A percentile compares a stretch with the other conserved stretches of the same genome.
Evolutionary conservation across 768 basidiomycete genomes (phyloP).

Genomic region (Psilocybe azurescens): DNA sequence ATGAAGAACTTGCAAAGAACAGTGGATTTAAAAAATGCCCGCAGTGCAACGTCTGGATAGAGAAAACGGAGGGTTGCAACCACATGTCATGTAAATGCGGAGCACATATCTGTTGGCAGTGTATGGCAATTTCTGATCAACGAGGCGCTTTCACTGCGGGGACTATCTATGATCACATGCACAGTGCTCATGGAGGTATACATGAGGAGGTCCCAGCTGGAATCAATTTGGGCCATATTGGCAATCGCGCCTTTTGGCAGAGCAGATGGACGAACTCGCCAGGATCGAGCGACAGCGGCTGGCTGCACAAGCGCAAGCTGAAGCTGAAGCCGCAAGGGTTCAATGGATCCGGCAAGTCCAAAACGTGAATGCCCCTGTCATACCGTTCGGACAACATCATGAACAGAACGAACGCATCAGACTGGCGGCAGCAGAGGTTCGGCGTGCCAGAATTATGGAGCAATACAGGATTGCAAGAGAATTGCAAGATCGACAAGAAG

Average conservation of each 20-base stretch:
- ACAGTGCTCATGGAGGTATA: conserved; percentile 21
- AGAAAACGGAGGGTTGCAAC: conserved; percentile 60
- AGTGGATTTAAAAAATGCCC: conserved; percentile 54
- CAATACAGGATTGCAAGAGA: no score
- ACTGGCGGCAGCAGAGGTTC: not conserved
- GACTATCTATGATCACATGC: conserved; percentile 29
- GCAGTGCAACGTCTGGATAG: conserved; percentile 46
- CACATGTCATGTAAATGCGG: conserved; percentile 58
- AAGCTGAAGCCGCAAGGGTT: no score
- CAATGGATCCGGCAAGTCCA: no score
- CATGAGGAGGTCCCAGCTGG: conserved; percentile 12
- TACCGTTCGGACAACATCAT: no score
- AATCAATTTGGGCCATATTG: conserved; percentile 1
- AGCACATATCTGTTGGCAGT: conserved; percentile 61
- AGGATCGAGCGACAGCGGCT: conserved; percentile 12
- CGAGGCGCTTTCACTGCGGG: not conserved
- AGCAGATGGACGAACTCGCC: conserved; percentile 15
- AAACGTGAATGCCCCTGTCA: no score
- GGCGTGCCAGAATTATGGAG: not conserved
- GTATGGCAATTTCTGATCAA: conserved; percentile 41
- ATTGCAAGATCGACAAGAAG: no score
- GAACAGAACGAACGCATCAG: not conserved
- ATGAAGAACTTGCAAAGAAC: conserved; percentile 41
- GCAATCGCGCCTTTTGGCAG: conserved; percentile 8
- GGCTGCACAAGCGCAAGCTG: conserved; percentile 1